These are phyloP conservation scores for Scheffersomyces segobiensis DNA, from an alignment of 1,139 yeast species.

Conservation along the genomic window DNA sequence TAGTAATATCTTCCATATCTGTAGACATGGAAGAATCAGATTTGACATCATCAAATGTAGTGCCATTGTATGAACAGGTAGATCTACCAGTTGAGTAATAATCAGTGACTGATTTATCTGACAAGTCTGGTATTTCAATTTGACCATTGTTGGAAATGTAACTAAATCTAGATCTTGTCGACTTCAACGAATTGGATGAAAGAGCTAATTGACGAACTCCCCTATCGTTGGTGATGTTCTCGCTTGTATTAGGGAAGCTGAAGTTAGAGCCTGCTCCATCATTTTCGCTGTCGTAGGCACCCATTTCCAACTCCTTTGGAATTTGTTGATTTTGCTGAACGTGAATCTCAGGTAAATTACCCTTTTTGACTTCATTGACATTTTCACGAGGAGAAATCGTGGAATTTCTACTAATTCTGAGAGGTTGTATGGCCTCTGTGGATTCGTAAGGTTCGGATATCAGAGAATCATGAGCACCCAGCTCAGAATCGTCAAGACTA, in stretches of 20 bases:
- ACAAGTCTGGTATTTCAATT: slow-evolving; percentile 46
- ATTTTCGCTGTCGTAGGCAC: slow-evolving; percentile 24
- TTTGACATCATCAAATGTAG: slow-evolving; percentile 29
- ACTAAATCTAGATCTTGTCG: slow-evolving; percentile 22
- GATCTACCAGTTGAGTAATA: slow-evolving; percentile 23
- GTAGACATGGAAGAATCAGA: slow-evolving; percentile 19
- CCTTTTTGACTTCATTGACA: background rate
- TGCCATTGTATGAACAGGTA: slow-evolving; percentile 25
- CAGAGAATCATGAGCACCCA: background rate
- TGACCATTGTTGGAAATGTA: slow-evolving; percentile 35
- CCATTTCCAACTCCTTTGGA: slow-evolving; percentile 1
- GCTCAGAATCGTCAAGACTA: slow-evolving; percentile 7
- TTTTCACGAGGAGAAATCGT: background rate
- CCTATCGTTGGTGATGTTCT: slow-evolving; percentile 36
- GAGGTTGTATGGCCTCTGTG: slow-evolving; percentile 7
- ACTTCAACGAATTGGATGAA: slow-evolving; percentile 5
- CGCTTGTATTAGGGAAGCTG: slow-evolving; percentile 38
- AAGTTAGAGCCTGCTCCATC: slow-evolving; percentile 37
- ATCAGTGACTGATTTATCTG: slow-evolving; percentile 20
- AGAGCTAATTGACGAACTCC: slow-evolving; percentile 18
- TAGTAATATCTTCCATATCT: slow-evolving; percentile 8
- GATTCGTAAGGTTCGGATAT: background rate
- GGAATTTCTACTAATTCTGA: slow-evolving; percentile 6
- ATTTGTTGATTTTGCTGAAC: background rate
- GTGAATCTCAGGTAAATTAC: background rate